These are phyloP conservation scores for Barbarea vulgaris DNA, from an alignment of 345 rosid genomes.

Conservation along the genomic window DNA sequence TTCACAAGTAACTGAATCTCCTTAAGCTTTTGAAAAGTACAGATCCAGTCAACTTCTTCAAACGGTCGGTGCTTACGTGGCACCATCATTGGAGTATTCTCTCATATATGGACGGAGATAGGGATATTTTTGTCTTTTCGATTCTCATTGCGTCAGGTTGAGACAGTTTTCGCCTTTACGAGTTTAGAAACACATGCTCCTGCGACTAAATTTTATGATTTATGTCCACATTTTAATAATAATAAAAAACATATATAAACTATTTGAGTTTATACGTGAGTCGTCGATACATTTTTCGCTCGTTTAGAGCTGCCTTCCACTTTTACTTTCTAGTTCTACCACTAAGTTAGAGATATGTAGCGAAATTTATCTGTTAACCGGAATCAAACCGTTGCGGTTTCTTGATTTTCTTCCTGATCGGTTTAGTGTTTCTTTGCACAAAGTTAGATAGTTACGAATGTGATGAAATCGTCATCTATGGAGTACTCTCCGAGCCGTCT, in stretches of 20 bases:
- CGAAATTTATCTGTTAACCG: neutral
- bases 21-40: constrained; percentile 6
- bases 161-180: constrained; percentile 33
- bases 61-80: constrained; percentile 41
- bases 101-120: constrained; percentile 34
- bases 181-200: neutral
- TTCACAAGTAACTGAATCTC: constrained; percentile 9
- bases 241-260: neutral
- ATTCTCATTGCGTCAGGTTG: neutral
- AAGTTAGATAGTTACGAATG: neutral
- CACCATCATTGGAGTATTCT: neutral
- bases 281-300: constrained; percentile 3
- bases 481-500: constrained; percentile 52
- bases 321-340: neutral
- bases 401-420: constrained; percentile 11
- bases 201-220: neutral
- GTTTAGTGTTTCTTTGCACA: constrained; percentile 6
- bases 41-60: constrained; percentile 24
- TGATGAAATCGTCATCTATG: neutral
- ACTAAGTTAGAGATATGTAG: constrained; percentile 16
- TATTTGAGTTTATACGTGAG: constrained; percentile 3
- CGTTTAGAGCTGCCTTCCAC: constrained; percentile 16
- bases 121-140: constrained; percentile 31
- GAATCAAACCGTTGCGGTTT: constrained; percentile 6
- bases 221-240: neutral